These are phyloP conservation scores for Mucor ambiguus DNA, from an alignment of 371 early-diverging fungal genomes.

Conservation along the genomic window DNA sequence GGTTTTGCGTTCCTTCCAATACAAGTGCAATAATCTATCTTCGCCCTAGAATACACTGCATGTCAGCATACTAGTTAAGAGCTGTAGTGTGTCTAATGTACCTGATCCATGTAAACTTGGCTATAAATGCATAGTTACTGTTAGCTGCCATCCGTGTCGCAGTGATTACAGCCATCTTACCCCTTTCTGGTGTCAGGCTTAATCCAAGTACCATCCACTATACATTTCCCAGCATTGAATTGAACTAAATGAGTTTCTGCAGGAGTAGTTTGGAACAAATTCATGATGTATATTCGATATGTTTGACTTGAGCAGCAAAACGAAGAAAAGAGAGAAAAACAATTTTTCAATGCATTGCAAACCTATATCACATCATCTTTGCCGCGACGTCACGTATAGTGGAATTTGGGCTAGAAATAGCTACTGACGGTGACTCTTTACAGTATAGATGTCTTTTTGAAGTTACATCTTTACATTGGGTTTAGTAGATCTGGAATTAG, in stretches of 20 bases:
- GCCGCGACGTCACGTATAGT: constrained; percentile 1
- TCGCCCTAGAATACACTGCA: constrained; percentile 43
- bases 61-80: neutral
- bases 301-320: neutral
- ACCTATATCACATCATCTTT: neutral
- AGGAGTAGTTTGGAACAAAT: constrained; percentile 21
- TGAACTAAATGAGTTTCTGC: constrained; percentile 42
- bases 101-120: constrained; percentile 59
- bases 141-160: neutral
- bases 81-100: constrained; percentile 6
- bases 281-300: constrained; percentile 9
- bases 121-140: constrained; percentile 20
- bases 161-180: constrained; percentile 30
- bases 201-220: constrained; percentile 68
- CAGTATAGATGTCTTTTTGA: too few relatives aligned
- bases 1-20: constrained; percentile 72
- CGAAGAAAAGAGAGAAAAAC: neutral
- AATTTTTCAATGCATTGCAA: neutral
- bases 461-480: neutral
- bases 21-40: constrained; percentile 75
- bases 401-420: neutral
- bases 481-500: neutral
- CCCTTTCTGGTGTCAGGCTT: constrained; percentile 78
- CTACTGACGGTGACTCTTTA: neutral
- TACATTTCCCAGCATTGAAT: constrained; percentile 81